These are phyloP conservation scores for Diplogelasinospora grovesii DNA, from an alignment of 495 filamentous ascomycete genomes.

Conservation along the genomic window DNA sequence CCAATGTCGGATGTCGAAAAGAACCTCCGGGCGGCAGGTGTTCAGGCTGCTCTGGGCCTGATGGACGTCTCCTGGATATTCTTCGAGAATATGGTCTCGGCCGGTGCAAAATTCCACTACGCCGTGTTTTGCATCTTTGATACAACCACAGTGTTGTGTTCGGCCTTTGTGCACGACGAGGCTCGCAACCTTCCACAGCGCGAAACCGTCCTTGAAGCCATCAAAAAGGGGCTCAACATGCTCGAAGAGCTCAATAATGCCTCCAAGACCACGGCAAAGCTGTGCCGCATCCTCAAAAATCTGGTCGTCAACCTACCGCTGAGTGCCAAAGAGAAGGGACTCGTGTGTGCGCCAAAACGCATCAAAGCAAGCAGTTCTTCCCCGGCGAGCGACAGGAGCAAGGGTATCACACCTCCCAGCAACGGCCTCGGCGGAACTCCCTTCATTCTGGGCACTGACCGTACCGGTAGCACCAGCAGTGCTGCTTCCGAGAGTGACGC, in stretches of 20 bases:
- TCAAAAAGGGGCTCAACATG: conserved; percentile 32
- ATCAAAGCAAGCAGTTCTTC: not conserved
- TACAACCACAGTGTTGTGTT: conserved; percentile 42
- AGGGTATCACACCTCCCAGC: not conserved
- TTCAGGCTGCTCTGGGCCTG: conserved; percentile 35
- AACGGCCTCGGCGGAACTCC: no score
- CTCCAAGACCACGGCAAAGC: conserved; percentile 21
- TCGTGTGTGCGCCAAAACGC: conserved; percentile 19
- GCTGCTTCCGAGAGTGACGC: not conserved
- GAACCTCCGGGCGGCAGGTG: conserved; percentile 27
- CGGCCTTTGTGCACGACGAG: conserved; percentile 44
- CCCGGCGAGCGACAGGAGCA: not conserved
- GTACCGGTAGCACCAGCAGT: not conserved
- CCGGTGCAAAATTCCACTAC: conserved; percentile 44
- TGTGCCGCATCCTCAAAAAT: conserved; percentile 24
- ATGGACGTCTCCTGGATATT: conserved; percentile 35
- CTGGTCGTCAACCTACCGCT: conserved; percentile 20
- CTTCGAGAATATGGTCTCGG: conserved; percentile 35
- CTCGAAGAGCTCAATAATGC: conserved; percentile 26
- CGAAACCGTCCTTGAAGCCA: conserved; percentile 32
- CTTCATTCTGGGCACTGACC: no score
- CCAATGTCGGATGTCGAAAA: conserved; percentile 22
- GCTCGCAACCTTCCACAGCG: conserved; percentile 34
- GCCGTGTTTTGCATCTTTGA: conserved; percentile 50
- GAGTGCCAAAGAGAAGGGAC: conserved; percentile 15